Conservation (phyloP, 2,329 filamentous ascomycete genomes). For the Teratosphaeria gauchensis region DNA sequence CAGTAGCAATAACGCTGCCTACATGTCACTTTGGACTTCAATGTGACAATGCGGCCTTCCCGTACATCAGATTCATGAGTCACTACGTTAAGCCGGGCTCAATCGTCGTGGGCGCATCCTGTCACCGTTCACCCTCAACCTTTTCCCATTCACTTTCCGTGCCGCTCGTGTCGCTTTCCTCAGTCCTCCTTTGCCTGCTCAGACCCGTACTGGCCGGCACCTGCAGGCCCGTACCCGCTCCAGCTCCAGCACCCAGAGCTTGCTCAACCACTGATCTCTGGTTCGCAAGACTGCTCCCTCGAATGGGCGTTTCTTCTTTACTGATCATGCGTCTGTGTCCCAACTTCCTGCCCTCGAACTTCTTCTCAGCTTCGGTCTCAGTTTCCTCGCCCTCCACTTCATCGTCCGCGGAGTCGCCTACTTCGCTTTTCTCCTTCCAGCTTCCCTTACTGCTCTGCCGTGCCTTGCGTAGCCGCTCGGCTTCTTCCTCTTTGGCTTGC, state of each 20-base stretch:
- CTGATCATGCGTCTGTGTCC: not conserved
- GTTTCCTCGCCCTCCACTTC: slow-evolving; percentile 41
- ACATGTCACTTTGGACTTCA: not conserved
- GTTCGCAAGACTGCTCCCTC: not conserved
- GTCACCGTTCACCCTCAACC: slow-evolving; percentile 59
- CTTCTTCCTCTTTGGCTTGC: slow-evolving; percentile 40
- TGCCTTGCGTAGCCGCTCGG: slow-evolving; percentile 33
- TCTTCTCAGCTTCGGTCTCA: slow-evolving; percentile 12
- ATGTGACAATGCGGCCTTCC: not conserved
- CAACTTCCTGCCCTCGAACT: slow-evolving; percentile 6
- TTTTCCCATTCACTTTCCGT: slow-evolving; percentile 98
- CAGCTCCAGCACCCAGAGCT: not conserved
- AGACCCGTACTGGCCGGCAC: not conserved
- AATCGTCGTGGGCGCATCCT: slow-evolving; percentile 15
- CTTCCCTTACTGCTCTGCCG: slow-evolving; percentile 31
- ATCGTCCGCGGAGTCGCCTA: slow-evolving; percentile 26
- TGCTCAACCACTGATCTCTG: not conserved
- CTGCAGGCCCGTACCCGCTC: slow-evolving; percentile 1
- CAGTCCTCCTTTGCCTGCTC: slow-evolving; percentile 13
- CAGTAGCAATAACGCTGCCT: not conserved
- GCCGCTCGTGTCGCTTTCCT: slow-evolving; percentile 21
- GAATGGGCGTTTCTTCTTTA: not conserved
- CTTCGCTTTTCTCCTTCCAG: slow-evolving; percentile 30
- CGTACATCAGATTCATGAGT: not conserved
- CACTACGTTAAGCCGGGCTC: not conserved